Conservation (phyloP, 441 rosid species). For the Gossypium laxum region DNA sequence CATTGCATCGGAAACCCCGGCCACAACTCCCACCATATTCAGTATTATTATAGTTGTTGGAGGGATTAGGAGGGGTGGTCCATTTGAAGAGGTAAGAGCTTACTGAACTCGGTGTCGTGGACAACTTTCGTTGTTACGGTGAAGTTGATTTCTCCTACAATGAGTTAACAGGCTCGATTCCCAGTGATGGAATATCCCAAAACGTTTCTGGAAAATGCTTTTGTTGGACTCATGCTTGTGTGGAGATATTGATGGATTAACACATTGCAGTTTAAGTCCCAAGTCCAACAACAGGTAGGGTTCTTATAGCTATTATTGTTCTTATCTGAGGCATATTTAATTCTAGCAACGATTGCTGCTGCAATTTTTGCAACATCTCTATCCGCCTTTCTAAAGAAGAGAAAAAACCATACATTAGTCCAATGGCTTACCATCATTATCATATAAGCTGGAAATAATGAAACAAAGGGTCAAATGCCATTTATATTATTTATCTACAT, state of each 20-base stretch:
- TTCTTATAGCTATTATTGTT: conserved; percentile 33
- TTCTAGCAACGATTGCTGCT: conserved; percentile 16
- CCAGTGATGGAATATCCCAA: conserved; percentile 29
- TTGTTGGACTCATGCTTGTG: conserved; percentile 47
- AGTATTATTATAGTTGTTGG: conserved; percentile 73
- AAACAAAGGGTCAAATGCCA: too few species aligned
- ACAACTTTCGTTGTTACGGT: conserved; percentile 79
- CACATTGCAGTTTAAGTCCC: conserved; percentile 23
- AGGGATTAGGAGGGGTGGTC: conserved; percentile 80
- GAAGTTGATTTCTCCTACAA: conserved; percentile 62
- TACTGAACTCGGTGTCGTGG: conserved; percentile 61
- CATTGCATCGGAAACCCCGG: conserved; percentile 75
- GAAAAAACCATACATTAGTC: too few species aligned
- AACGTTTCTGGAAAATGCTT: conserved; percentile 30
- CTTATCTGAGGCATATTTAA: conserved; percentile 26
- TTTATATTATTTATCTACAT: too few species aligned
- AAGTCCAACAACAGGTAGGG: conserved; percentile 23
- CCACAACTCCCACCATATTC: conserved; percentile 80
- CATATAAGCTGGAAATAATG: too few species aligned
- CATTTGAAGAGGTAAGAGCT: conserved; percentile 74
- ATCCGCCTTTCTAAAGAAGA: too few species aligned
- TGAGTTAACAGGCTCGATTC: conserved; percentile 37
- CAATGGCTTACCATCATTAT: too few species aligned
- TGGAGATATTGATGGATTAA: conserved; percentile 36
- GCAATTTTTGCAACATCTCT: neutral